Base-by-base conservation (phyloP, 176 grass and related monocot species). In the Carex cristatella region DNA sequence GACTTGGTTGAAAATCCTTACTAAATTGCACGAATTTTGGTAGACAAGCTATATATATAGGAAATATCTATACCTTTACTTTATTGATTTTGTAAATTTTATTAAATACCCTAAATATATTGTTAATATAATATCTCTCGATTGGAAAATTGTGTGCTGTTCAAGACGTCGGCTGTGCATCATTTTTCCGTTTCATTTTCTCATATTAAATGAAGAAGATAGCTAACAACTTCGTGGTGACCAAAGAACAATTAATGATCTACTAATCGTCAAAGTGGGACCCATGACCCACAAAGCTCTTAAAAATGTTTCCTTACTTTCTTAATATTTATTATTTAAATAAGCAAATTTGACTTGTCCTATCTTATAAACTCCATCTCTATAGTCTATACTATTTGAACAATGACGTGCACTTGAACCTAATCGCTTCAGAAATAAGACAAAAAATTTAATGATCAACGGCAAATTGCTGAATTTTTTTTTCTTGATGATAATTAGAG, bases 271-370 rank as follows among this genome's bases (percentile, higher is more conserved):
- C 38, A 16, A 56, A 55, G 10, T 83, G 40, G 81, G 63, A 18
- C 60, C 81, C 44, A 83, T 67, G 62, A 83, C 35, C 12, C 32
- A 69, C 40, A 42, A 63, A 68, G 8, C 40, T 49, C 63, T 83
- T 1, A 83, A 83, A 66, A 65, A 83, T 19, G 5, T 40, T 55
- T 5, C 13, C 14, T 65, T 10, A 68, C 46, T 32, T 68, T 83
- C 38, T 7, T 51, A 82, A 67, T 66, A 42, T 7, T 83, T 10
- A 42, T 3, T 67, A 44, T 7, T 83, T n/a, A 42, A 3, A 53
- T 68, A 65, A 68, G 59, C 8, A 78, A 51, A 56, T 81, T 64
- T 40, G 79, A 81, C 79, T 83, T 30, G 15, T 44, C 8, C 16
- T 32, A 65, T 32, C 40, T 48, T 10, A 42, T 65, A 7, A 64